phyloP scores from a whole-genome alignment of 2,329 filamentous ascomycete genomes.

The Beauveria pseudobassiana region DNA sequence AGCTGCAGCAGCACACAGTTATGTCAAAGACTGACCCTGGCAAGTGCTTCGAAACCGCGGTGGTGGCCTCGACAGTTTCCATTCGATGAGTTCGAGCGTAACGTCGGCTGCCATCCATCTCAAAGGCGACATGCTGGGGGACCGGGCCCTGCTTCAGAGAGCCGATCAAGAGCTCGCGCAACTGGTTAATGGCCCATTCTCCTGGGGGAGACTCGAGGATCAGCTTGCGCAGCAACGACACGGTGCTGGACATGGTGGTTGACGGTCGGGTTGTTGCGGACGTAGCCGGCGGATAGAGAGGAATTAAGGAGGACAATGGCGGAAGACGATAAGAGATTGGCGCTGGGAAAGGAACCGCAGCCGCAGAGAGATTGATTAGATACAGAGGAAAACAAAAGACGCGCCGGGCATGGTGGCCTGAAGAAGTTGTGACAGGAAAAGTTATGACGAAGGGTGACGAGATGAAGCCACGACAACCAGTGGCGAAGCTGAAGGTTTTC shows the following conservation, averaged over 20 bases:
- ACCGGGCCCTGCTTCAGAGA: conserved; percentile 85
- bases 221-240: conserved; percentile 54
- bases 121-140: conserved; percentile 94
- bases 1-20: background rate
- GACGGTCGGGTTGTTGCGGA: background rate
- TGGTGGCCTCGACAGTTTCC: conserved; percentile 94
- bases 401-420: background rate
- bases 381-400: conserved; percentile 9
- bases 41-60: conserved; percentile 88
- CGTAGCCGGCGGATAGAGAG: background rate
- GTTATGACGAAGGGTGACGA: conserved; percentile 3
- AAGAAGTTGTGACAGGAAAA: background rate
- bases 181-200: conserved; percentile 74
- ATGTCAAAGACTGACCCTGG: conserved; percentile 52
- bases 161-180: conserved; percentile 81
- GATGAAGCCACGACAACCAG: conserved; percentile 17
- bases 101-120: conserved; percentile 96
- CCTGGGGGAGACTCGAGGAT: conserved; percentile 81
- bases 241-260: conserved; percentile 43
- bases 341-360: background rate
- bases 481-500: conserved; percentile 17
- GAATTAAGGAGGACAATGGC: conserved; percentile 7
- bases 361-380: background rate
- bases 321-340: conserved; percentile 1
- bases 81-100: conserved; percentile 88